Evolutionary conservation across 345 rosid genomes (phyloP), one percentile per base, ranked within the genome.

Genomic region (Garcia nutans): DNA sequence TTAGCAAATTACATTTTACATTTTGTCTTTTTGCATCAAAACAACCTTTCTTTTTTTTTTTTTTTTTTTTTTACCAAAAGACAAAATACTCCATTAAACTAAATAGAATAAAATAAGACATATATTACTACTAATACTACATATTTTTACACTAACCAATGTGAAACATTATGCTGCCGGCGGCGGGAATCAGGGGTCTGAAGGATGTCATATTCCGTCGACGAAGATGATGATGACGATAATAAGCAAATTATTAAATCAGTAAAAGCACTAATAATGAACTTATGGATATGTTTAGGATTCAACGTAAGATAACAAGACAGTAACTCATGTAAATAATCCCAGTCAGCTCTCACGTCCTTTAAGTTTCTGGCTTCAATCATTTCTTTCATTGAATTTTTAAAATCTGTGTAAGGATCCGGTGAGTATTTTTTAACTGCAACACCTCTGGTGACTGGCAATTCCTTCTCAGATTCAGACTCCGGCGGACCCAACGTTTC

Each of bases 341-440:
- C 93, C 89, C 91, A 86, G 26, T 94, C 83, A 15, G 60, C 80
- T 70, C 59, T 80, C 69, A 82, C 86, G 76, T 91, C 92, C 33
- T 56, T 75, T 19, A 73, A 15, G 59, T 83, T 85, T 78, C 93
- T 87, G 5, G 97, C 93, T 77, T 91, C 94, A 1, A 95, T 86
- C 99, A 95, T 95, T 79, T 91, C 98, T 64, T 80, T 86, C 98
- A 93, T 95, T 60, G 98, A 95, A n/a, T 70, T n/a, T 45, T 86
- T 85, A 58, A 95, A 95, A 74, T 95, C 99, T 11, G 62, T 64
- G 82, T 88, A 88, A 23, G 97, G 99, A 77, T 93, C 93, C 50
- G 90, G 87, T 1, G 99, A 93, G 74, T 76, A 88, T 54, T 87
- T 93, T 80, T 71, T 86, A 6, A 90, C 84, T 24, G 90, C 93